Conservation (phyloP, 2,329 filamentous ascomycete genomes). For the Juglanconis sp. region DNA sequence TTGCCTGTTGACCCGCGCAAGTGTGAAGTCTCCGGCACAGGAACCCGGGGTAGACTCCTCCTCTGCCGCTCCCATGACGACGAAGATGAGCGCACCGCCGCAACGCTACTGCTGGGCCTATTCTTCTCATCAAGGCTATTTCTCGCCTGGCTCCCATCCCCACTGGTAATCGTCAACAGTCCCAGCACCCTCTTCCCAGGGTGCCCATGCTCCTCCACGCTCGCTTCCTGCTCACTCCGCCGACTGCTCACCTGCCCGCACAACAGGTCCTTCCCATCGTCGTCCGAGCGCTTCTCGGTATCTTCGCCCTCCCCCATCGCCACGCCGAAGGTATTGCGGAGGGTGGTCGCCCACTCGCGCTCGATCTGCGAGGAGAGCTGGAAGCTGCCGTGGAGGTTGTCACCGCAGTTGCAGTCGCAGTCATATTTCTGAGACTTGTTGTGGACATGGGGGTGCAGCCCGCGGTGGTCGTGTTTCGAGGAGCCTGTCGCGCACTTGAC, state of each 20-base stretch:
- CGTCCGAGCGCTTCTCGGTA: neutral
- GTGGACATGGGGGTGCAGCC: neutral
- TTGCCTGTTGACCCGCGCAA: no score
- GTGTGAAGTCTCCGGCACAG: no score
- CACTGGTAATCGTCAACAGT: neutral
- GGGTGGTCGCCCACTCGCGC: constrained; percentile 15
- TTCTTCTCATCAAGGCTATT: neutral
- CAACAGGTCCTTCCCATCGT: neutral
- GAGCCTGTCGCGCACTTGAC: constrained; percentile 4
- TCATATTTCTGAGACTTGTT: neutral
- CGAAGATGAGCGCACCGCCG: no score
- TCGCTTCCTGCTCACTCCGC: neutral
- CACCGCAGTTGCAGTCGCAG: neutral
- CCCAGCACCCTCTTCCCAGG: neutral
- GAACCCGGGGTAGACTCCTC: no score
- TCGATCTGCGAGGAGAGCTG: constrained; percentile 12
- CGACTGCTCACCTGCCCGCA: neutral
- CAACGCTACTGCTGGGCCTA: neutral
- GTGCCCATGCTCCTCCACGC: neutral
- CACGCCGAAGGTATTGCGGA: constrained; percentile 11
- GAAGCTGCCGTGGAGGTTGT: constrained; percentile 5
- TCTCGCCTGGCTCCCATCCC: neutral
- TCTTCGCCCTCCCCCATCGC: neutral
- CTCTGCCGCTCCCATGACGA: neutral
- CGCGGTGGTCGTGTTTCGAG: neutral